Evolutionary conservation across 148 eudicot species (phyloP).

Genomic region (Suaeda aralocaspica): DNA sequence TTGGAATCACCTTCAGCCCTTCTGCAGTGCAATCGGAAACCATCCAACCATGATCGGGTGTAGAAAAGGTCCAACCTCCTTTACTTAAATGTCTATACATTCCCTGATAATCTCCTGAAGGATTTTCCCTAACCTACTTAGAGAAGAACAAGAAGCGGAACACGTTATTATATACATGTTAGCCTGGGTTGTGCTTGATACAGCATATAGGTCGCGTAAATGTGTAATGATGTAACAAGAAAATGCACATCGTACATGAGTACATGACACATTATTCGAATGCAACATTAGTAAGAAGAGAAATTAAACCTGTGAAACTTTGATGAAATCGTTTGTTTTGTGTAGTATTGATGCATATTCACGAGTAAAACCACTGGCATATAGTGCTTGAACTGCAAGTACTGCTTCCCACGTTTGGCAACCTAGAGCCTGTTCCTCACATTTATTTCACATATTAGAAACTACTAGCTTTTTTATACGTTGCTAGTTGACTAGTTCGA

Average conservation of each 20-base stretch:
- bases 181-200: no score
- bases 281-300: no score
- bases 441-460: background rate
- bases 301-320: constrained; percentile 49
- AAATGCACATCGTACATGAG: no score
- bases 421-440: constrained; percentile 38
- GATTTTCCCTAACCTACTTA: constrained; percentile 19
- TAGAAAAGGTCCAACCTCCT: constrained; percentile 53
- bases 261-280: no score
- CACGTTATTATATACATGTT: no score
- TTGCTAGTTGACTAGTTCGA: no score
- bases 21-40: constrained; percentile 60
- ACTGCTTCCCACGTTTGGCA: constrained; percentile 59
- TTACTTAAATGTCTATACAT: constrained; percentile 40
- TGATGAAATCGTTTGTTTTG: constrained; percentile 49
- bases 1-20: constrained; percentile 39
- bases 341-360: constrained; percentile 40
- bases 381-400: constrained; percentile 43
- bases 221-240: no score
- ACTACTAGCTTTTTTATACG: no score
- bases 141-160: background rate
- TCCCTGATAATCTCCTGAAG: constrained; percentile 29
- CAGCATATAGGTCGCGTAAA: no score
- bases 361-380: constrained; percentile 29
- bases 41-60: constrained; percentile 55